These are phyloP conservation scores for Bipolaris gigantea DNA, from an alignment of 2,329 filamentous ascomycete species.

Conservation along the genomic window DNA sequence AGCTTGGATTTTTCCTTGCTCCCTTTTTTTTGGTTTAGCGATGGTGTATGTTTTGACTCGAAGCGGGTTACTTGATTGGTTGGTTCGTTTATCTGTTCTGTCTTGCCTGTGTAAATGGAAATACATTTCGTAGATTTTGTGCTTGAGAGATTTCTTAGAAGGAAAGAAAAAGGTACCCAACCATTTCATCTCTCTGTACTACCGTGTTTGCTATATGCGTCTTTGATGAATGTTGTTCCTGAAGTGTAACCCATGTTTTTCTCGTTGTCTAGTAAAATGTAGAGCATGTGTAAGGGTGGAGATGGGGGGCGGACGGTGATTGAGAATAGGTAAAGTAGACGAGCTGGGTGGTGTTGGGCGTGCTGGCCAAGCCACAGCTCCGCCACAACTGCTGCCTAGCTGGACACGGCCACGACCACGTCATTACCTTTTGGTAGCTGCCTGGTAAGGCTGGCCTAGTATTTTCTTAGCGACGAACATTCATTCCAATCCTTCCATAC, in stretches of 20 bases:
- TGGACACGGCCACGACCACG: not conserved
- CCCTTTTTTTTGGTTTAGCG: not conserved
- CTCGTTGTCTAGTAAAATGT: no score
- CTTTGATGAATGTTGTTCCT: no score
- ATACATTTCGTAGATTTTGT: not conserved
- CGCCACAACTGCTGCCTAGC: not conserved
- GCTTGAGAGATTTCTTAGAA: no score
- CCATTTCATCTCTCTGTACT: not conserved
- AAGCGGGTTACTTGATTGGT: not conserved
- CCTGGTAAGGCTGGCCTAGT: not conserved
- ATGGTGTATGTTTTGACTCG: not conserved
- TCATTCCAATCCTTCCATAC: no score
- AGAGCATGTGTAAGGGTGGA: no score
- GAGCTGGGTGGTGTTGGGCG: not conserved
- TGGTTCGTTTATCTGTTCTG: no score
- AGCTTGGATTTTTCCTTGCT: not conserved
- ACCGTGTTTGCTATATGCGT: no score
- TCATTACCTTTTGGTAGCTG: not conserved
- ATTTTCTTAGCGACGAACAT: no score
- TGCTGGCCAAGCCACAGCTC: not conserved
- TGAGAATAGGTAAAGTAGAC: not conserved
- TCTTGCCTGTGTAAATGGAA: not conserved
- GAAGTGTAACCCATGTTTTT: no score
- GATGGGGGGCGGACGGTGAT: not conserved
- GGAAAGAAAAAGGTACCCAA: no score